A percentile compares a stretch with the other conserved stretches of the same genome.
Conservation (phyloP, 129 eudicot genomes). For the Scalesia atractyloides region DNA sequence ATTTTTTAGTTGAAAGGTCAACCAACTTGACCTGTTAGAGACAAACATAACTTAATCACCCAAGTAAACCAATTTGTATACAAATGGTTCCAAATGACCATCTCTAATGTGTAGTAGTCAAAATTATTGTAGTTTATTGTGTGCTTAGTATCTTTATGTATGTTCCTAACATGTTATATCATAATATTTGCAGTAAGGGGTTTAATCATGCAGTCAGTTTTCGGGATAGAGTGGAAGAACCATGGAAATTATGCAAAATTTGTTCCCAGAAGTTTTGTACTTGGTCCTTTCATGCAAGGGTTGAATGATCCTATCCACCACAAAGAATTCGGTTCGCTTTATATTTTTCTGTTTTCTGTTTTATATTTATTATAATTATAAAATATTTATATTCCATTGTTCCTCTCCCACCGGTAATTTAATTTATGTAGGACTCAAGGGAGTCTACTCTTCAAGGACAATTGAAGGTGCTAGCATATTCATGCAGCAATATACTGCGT, state of each 20-base stretch:
- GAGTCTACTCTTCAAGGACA: slow-evolving; percentile 75
- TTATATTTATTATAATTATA: slow-evolving; percentile 3
- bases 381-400: slow-evolving; percentile 4
- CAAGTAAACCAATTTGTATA: not conserved
- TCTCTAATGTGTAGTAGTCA: not conserved
- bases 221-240: slow-evolving; percentile 75
- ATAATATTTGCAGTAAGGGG: slow-evolving; percentile 65
- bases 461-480: slow-evolving; percentile 71
- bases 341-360: slow-evolving; percentile 10
- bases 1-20: not conserved
- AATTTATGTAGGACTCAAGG: slow-evolving; percentile 62
- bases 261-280: slow-evolving; percentile 68
- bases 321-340: slow-evolving; percentile 86
- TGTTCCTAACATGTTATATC: slow-evolving; percentile 3
- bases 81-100: not conserved
- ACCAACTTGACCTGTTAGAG: not conserved
- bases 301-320: slow-evolving; percentile 97
- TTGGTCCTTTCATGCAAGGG: slow-evolving; percentile 79
- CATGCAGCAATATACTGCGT: slow-evolving; percentile 54
- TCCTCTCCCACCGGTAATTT: slow-evolving; percentile 21
- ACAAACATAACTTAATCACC: not conserved
- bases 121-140: not conserved
- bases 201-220: slow-evolving; percentile 92
- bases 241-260: slow-evolving; percentile 52
- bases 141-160: slow-evolving; percentile 5